Evolutionary conservation across 441 rosid species (phyloP).

Genomic region (Euphorbia schlechtendalii): DNA sequence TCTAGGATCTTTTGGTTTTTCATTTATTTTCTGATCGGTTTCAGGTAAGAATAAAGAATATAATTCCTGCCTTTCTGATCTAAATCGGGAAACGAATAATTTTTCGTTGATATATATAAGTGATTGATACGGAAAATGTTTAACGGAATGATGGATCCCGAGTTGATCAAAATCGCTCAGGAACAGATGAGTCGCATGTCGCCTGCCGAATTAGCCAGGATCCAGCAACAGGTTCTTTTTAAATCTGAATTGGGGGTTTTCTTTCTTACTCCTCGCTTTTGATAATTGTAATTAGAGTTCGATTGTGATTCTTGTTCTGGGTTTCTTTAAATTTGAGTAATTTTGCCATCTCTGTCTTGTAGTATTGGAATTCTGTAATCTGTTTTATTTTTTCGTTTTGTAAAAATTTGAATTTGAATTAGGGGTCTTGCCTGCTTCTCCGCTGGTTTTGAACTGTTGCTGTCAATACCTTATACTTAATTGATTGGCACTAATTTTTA

Average conservation of each 20-base stretch:
- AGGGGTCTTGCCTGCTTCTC: neutral
- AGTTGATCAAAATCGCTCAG: slow-evolving; percentile 71
- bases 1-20: neutral
- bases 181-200: slow-evolving; percentile 96
- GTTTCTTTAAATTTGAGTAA: neutral
- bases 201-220: slow-evolving; percentile 65
- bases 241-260: too few relatives aligned
- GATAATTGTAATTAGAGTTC: neutral
- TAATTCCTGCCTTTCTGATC: neutral
- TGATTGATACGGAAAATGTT: slow-evolving; percentile 30
- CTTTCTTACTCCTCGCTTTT: neutral
- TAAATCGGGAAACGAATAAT: neutral
- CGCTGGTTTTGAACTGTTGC: neutral
- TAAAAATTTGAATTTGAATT: neutral
- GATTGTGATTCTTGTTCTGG: neutral
- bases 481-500: neutral
- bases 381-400: neutral
- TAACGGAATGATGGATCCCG: slow-evolving; percentile 93
- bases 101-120: neutral
- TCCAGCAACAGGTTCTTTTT: slow-evolving; percentile 73
- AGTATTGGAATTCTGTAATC: neutral
- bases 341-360: neutral
- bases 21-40: neutral
- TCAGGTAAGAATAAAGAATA: neutral
- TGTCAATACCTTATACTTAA: neutral